A percentile compares a stretch with the other conserved stretches of the same genome.
These are phyloP conservation scores for Psilocybe tampanensis DNA, from an alignment of 768 basidiomycete genomes.

Conservation along the genomic window DNA sequence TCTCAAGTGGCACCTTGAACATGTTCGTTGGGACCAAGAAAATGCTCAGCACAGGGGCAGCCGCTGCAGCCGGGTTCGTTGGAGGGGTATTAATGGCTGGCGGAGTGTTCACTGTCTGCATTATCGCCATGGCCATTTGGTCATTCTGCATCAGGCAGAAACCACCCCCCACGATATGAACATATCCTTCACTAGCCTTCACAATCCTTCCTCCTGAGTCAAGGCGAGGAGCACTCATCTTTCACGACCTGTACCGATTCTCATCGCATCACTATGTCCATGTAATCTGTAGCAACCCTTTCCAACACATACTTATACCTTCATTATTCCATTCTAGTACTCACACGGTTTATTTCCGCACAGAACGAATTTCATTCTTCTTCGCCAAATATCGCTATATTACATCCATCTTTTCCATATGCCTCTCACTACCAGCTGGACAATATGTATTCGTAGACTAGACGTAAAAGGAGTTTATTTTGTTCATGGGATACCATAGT, in stretches of 20 bases:
- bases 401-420: not conserved
- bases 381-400: not conserved
- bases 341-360: not conserved
- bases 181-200: not conserved
- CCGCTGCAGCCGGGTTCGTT: conserved; percentile 34
- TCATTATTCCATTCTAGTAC: not conserved
- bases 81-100: conserved; percentile 29
- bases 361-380: not conserved
- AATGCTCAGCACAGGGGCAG: conserved; percentile 28
- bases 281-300: not conserved
- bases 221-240: not conserved
- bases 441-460: not conserved
- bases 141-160: conserved; percentile 18
- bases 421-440: not conserved
- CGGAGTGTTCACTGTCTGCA: conserved; percentile 13
- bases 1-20: conserved; percentile 14
- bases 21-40: conserved; percentile 10
- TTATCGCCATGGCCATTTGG: conserved; percentile 14
- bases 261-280: not conserved
- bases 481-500: not conserved
- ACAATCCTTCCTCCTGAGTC: not conserved
- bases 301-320: not conserved
- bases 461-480: not conserved
- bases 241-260: not conserved
- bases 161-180: not conserved